Evolutionary conservation across 805 yeast genomes (phyloP).

Genomic region (Cyberlindnera petersonii): DNA sequence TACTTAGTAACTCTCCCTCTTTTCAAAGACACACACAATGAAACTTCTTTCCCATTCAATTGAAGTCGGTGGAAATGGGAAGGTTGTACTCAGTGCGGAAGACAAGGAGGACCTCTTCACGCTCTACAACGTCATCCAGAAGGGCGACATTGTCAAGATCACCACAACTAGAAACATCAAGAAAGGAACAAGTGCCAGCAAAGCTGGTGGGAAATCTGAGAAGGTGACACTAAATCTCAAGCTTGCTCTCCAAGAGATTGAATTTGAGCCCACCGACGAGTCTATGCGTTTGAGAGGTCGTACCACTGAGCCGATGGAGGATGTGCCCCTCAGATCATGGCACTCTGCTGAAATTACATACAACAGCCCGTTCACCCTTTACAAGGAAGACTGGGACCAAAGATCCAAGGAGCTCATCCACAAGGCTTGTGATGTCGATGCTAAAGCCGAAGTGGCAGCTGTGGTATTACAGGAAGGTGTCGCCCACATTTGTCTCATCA

Average conservation of each 20-base stretch:
- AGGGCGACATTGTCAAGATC: conserved; percentile 70
- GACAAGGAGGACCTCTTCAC: conserved; percentile 93
- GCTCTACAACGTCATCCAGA: conserved; percentile 71
- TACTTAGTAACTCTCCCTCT: not conserved
- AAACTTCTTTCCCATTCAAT: conserved; percentile 48
- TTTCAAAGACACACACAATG: conserved; percentile 35
- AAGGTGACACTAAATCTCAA: conserved; percentile 60
- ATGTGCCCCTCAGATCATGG: conserved; percentile 79
- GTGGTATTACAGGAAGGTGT: conserved; percentile 91
- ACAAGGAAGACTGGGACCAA: conserved; percentile 79
- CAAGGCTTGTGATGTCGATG: conserved; percentile 69
- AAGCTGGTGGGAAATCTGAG: conserved; percentile 29
- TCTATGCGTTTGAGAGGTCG: conserved; percentile 77
- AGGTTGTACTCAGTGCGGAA: conserved; percentile 66
- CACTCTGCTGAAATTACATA: conserved; percentile 83
- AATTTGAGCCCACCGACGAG: conserved; percentile 75
- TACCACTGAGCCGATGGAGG: conserved; percentile 59
- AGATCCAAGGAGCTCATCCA: conserved; percentile 58
- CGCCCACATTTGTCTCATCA: conserved; percentile 85
- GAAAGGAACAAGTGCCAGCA: conserved; percentile 20
- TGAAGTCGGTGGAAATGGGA: conserved; percentile 60
- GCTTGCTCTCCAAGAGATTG: conserved; percentile 61
- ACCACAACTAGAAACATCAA: conserved; percentile 64
- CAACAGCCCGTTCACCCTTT: conserved; percentile 61
- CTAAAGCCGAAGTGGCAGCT: conserved; percentile 90